phyloP scores from a whole-genome alignment of 331 rosid genomes.

The Acacia pycnantha region DNA sequence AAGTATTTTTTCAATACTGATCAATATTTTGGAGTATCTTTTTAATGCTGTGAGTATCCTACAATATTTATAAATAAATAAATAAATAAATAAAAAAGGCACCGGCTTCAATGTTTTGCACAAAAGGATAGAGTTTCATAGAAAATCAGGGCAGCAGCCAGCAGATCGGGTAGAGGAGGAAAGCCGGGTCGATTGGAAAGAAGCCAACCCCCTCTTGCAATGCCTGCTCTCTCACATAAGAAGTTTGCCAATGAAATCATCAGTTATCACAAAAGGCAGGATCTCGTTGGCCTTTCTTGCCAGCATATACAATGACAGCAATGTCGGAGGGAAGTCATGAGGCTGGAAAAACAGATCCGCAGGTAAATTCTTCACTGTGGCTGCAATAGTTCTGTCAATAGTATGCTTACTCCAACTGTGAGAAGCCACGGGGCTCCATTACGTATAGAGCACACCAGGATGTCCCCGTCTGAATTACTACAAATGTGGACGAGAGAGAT shows the following conservation, averaged over 20 bases:
- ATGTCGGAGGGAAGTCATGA: slow-evolving; percentile 33
- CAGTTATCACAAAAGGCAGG: slow-evolving; percentile 48
- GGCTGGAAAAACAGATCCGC: slow-evolving; percentile 67
- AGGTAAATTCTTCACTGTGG: slow-evolving; percentile 45
- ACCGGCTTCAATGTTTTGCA: too few species aligned
- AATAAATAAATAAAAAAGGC: too few species aligned
- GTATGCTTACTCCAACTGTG: slow-evolving; percentile 84
- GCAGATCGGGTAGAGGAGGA: too few species aligned
- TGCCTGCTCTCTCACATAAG: slow-evolving; percentile 64
- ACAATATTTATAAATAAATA: too few species aligned
- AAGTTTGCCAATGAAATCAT: slow-evolving; percentile 51
- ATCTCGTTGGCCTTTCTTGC: slow-evolving; percentile 39
- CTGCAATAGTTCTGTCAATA: slow-evolving; percentile 53
- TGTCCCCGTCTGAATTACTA: slow-evolving; percentile 70
- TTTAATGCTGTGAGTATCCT: too few species aligned
- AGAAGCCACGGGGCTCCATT: slow-evolving; percentile 86
- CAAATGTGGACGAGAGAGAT: slow-evolving; percentile 36
- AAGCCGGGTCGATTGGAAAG: too few species aligned
- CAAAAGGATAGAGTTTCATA: too few species aligned
- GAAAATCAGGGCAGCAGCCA: too few species aligned
- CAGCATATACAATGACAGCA: slow-evolving; percentile 61
- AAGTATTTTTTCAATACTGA: too few species aligned
- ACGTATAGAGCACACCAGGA: slow-evolving; percentile 32
- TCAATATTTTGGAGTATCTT: too few species aligned
- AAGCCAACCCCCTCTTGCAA: too few species aligned